Percentiles rank a stretch among this genome's conserved stretches.
Conservation (phyloP, 1,284 basidiomycete genomes). For the Tilletia horrida region DNA sequence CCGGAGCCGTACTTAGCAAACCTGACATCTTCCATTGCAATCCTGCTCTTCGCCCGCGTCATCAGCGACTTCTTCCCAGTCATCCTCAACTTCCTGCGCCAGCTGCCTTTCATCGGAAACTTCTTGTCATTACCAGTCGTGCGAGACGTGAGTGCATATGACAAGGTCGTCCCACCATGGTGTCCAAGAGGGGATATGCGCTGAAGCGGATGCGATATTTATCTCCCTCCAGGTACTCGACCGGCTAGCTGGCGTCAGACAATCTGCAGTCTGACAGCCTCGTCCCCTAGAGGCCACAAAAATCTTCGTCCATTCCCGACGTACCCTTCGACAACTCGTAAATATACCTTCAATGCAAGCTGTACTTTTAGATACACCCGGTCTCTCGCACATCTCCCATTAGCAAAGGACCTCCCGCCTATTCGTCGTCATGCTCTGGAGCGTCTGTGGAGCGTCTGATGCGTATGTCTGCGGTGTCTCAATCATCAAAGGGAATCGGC, state of each 20-base stretch:
- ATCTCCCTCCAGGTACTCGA: slow-evolving; percentile 48
- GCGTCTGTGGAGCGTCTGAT: no score
- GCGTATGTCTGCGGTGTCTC: no score
- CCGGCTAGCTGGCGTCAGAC: slow-evolving; percentile 56
- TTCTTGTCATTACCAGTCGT: slow-evolving; percentile 72
- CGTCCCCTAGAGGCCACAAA: neutral
- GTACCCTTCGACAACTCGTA: no score
- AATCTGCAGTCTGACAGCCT: slow-evolving; percentile 54
- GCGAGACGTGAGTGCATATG: slow-evolving; percentile 50
- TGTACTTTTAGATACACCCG: no score
- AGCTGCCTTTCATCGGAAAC: slow-evolving; percentile 86
- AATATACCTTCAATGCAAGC: no score
- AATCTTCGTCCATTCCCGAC: no score
- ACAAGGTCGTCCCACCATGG: no score
- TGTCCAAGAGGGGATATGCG: neutral
- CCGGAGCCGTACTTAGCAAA: neutral
- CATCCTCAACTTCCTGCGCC: slow-evolving; percentile 89
- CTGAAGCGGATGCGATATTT: neutral
- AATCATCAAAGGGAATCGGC: no score
- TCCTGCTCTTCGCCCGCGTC: neutral
- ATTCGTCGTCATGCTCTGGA: no score
- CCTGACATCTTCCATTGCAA: neutral
- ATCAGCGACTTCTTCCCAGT: slow-evolving; percentile 97
- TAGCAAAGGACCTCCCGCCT: no score
- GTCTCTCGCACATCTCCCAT: no score